Evolutionary conservation across 306 rosid genomes (phyloP), one percentile per base, ranked within the genome.

Genomic region (Cicer yamashitae): DNA sequence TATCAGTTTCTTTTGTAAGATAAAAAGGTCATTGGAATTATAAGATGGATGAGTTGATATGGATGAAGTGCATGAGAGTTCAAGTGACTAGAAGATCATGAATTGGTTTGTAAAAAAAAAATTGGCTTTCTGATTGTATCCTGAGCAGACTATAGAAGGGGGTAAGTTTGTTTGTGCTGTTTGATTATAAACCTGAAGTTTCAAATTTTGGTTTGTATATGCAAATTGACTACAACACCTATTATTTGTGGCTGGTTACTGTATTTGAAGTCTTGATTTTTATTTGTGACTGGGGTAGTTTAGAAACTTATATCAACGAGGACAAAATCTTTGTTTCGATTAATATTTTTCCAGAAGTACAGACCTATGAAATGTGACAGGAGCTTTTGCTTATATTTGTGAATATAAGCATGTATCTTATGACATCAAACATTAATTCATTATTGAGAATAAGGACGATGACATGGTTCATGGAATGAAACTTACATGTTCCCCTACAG

Each of bases 231-330:
- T 38, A 6, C 52, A 7, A 20, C 39, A 11, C 20, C 44, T 77
- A 37, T 59, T 22, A 17, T 70, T 78, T 40, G 39, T 70, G 51
- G 58, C 63, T 30, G 54, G 4, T 30, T 70, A 69, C 60, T 38
- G 14, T 41, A 43, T 15, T 51, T 20, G 67, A 65, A 53, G 43
- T 79, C 18, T 64, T 7, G 11, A 48, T 38, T 58, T 59, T 41
- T 43, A 57, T 38, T 57, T 58, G 30, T 38, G 71, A 47, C 40
- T 40, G 43, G 14, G 59, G 5, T 0, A 2, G 20, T 15, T 59
- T 50, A 7, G 76, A 48, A 46, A 58, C 48, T 13, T 9, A 43
- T 9, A 44, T 64, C 56, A 34, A 44, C 40, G 71, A 39, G 12
- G 38, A 25, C 63, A 56, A 44, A 18, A 6, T 34, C 0, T 46